A percentile compares a stretch with the other conserved stretches of the same genome.
phyloP scores from a whole-genome alignment of 768 basidiomycete genomes.

The Pisolithus tinctorius region DNA sequence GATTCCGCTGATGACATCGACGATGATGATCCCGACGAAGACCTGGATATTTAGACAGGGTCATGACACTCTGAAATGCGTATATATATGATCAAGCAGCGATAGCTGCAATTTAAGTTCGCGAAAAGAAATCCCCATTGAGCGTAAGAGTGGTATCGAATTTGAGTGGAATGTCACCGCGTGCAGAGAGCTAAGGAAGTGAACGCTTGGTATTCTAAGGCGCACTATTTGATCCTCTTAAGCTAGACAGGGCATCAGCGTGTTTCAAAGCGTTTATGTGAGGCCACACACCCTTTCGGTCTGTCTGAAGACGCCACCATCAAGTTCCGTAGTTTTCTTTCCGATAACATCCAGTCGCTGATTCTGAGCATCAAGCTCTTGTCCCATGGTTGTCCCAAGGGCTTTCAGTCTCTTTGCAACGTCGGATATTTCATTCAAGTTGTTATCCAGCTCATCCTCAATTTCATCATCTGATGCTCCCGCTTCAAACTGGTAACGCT shows the following conservation, averaged over 20 bases:
- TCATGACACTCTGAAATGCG: background rate
- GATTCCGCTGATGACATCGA: conserved; percentile 93
- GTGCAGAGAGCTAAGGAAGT: background rate
- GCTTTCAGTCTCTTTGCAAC: conserved; percentile 74
- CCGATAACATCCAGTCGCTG: conserved; percentile 66
- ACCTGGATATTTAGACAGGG: conserved; percentile 58
- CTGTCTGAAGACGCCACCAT: conserved; percentile 70
- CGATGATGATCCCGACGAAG: conserved; percentile 94
- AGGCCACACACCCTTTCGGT: conserved; percentile 64
- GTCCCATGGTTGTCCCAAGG: conserved; percentile 74
- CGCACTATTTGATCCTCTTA: conserved; percentile 50
- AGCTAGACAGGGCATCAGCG: conserved; percentile 34
- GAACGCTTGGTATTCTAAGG: too few species aligned
- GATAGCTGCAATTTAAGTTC: background rate
- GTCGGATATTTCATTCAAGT: conserved; percentile 79
- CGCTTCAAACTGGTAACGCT: conserved; percentile 87
- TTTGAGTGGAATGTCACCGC: background rate
- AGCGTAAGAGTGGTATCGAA: background rate
- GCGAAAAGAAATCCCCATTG: background rate
- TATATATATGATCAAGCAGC: background rate
- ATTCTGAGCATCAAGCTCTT: conserved; percentile 88
- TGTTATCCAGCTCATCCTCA: conserved; percentile 90
- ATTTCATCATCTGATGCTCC: conserved; percentile 88
- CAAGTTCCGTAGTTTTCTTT: conserved; percentile 70
- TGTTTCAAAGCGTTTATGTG: background rate